These are phyloP conservation scores for Dioszegia aurantiaca DNA, from an alignment of 768 basidiomycete genomes.

Conservation along the genomic window DNA sequence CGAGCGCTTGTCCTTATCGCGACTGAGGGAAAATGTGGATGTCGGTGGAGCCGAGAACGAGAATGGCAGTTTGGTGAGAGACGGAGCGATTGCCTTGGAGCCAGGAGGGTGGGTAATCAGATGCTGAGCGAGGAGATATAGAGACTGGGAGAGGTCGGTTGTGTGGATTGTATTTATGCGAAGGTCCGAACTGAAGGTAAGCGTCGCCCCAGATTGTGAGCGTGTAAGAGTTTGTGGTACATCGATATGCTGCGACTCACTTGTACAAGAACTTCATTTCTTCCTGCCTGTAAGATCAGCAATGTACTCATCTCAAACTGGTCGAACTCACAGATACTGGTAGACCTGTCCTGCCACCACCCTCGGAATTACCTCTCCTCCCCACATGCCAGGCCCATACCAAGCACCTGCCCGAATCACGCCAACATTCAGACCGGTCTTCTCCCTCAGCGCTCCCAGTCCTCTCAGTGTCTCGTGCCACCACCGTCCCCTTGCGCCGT, in stretches of 20 bases:
- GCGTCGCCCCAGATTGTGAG: too few relatives aligned
- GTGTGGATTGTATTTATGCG: conserved; percentile 48
- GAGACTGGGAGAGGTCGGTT: conserved; percentile 33
- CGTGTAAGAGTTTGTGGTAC: too few relatives aligned
- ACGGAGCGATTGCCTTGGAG: conserved; percentile 12
- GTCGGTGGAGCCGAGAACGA: conserved; percentile 22
- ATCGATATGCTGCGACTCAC: conserved; percentile 21
- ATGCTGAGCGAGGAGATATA: conserved; percentile 34
- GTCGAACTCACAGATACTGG: conserved; percentile 34
- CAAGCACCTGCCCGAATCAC: conserved; percentile 40
- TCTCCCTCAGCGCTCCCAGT: conserved; percentile 24
- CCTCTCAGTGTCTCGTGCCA: conserved; percentile 49
- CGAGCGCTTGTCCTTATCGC: conserved; percentile 18
- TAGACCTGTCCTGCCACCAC: conserved; percentile 46
- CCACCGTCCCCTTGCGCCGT: conserved; percentile 46
- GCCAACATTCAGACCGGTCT: conserved; percentile 35
- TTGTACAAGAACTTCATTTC: conserved; percentile 52
- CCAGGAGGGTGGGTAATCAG: conserved; percentile 21
- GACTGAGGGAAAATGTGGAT: conserved; percentile 12
- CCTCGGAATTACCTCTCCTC: conserved; percentile 42
- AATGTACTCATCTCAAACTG: too few relatives aligned
- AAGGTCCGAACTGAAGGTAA: conserved; percentile 38
- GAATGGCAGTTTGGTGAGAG: conserved; percentile 21
- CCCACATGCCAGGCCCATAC: conserved; percentile 44
- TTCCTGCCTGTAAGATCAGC: conserved; percentile 34